A percentile compares a stretch with the other conserved stretches of the same genome.
phyloP scores from a whole-genome alignment of 2,329 filamentous ascomycete species.

The Aspergillus flavus region DNA sequence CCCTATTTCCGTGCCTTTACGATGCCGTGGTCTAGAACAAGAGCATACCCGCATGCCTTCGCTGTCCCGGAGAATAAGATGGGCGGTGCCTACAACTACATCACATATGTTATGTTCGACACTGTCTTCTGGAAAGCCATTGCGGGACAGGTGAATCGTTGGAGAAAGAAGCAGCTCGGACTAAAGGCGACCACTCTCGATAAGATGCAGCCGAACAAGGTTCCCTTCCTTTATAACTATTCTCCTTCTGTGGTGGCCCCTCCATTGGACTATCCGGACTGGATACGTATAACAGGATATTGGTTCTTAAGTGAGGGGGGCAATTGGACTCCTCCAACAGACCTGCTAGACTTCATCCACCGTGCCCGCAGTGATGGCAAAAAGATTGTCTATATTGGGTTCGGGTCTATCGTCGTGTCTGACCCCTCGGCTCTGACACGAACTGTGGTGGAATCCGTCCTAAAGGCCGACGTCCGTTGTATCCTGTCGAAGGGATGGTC shows the following conservation, averaged over 20 bases:
- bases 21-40: constrained; percentile 97
- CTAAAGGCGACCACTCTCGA: constrained; percentile 80
- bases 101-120: constrained; percentile 95
- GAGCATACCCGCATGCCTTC: constrained; percentile 96
- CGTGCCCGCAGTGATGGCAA: constrained; percentile 78
- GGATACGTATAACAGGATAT: constrained; percentile 96
- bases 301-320: constrained; percentile 88
- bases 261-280: constrained; percentile 93
- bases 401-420: constrained; percentile 91
- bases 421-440: constrained; percentile 86
- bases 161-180: constrained; percentile 79
- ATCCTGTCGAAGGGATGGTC: constrained; percentile 98
- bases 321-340: constrained; percentile 72
- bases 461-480: constrained; percentile 89
- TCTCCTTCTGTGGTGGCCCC: constrained; percentile 91
- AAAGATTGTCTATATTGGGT: constrained; percentile 95
- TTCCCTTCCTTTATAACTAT: constrained; percentile 98
- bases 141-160: constrained; percentile 85
- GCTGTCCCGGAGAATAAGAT: constrained; percentile 90
- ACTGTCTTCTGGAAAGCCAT: constrained; percentile 96
- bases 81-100: constrained; percentile 92
- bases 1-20: constrained; percentile 97
- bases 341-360: constrained; percentile 79
- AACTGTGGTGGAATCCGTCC: constrained; percentile 89
- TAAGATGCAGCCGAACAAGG: constrained; percentile 93